Base-by-base conservation (phyloP, 1,284 basidiomycete species). In the Tilletiopsis washingtonensis region DNA sequence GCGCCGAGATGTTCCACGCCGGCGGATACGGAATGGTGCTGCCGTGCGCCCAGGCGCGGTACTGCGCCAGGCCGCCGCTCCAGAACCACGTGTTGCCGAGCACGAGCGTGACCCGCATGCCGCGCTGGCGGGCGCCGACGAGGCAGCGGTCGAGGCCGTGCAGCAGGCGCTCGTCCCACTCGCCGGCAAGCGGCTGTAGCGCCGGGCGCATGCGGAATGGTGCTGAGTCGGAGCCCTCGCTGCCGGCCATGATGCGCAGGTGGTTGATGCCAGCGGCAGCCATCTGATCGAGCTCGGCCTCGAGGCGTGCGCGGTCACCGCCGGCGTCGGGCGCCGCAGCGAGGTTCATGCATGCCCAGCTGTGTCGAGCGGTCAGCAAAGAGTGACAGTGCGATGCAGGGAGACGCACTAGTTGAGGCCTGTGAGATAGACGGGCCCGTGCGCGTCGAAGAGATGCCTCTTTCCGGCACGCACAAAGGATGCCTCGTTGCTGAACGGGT, bases 31-130 rank as follows among this genome's bases (percentile, higher is more conserved):
- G 42, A 17, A 63, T 63, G 29, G 9, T n/a, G 29, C 29, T 34
- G 19, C 43, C n/a, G 24, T 59, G 45, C 21, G 29, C 5, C 40
- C 20, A 20, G 27, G 25, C 2, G 36, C 25, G n/a, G 7, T 15
- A 49, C 43, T 56, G 57, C 1, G 59, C 48, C 27, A 55, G 48
- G 14, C 53, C 51, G 7, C 53, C 54, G 9, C 45, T 46, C 54
- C 58, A 56, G 29, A 53, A 51, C 56, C 57, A 54, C 7, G 40
- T 45, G 27, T 43, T 58, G 41, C 41, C 51, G 40, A 62, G 44
- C 45, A 60, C 61, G 57, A 64, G 54, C 20, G 58, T 53, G 5
- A 59, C 54, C 14, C 61, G 45, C 41, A 64, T 62, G n/a, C 53
- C 55, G 17, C 61, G 41, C 45, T 56, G 56, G 1, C 45, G 36